A percentile compares a stretch with the other conserved stretches of the same genome.
Evolutionary conservation across 192 early-diverging fungal genomes (phyloP).

Genomic region (Entomortierella beljakovae): DNA sequence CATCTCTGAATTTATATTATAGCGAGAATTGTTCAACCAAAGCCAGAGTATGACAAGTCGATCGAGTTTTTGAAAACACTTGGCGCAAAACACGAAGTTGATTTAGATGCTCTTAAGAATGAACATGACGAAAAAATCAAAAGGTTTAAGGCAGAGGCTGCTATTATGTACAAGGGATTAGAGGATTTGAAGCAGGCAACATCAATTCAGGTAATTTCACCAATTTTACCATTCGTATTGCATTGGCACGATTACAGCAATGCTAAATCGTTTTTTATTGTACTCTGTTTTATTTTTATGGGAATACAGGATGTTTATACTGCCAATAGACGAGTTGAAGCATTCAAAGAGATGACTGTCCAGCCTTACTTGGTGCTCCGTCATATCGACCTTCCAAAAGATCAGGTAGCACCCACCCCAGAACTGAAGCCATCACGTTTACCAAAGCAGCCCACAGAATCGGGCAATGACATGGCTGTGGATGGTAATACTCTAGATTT

Average conservation of each 20-base stretch:
- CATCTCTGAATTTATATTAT: neutral
- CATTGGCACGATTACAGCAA: too few species aligned
- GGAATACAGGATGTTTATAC: constrained; percentile 44
- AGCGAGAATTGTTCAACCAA: constrained; percentile 23
- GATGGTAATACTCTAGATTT: neutral
- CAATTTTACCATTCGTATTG: too few species aligned
- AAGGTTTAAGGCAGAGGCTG: constrained; percentile 42
- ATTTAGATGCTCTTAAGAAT: constrained; percentile 32
- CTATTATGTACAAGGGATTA: constrained; percentile 49
- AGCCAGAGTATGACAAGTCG: constrained; percentile 10
- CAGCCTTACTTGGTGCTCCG: constrained; percentile 32
- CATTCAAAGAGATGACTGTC: constrained; percentile 35
- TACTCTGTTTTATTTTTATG: too few species aligned
- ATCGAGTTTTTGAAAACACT: constrained; percentile 16
- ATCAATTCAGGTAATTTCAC: constrained; percentile 46
- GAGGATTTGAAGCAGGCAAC: constrained; percentile 56
- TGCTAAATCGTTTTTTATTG: too few species aligned
- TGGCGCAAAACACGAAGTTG: constrained; percentile 35
- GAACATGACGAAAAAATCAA: constrained; percentile 59
- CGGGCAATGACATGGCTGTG: neutral
- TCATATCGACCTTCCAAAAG: constrained; percentile 40
- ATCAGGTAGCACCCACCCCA: constrained; percentile 23
- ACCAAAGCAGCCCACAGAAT: constrained; percentile 3
- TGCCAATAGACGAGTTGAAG: constrained; percentile 39
- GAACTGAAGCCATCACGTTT: constrained; percentile 36